A percentile compares a stretch with the other conserved stretches of the same genome.
Conservation (phyloP, 148 eudicot species). For the Amaranthus cruentus region DNA sequence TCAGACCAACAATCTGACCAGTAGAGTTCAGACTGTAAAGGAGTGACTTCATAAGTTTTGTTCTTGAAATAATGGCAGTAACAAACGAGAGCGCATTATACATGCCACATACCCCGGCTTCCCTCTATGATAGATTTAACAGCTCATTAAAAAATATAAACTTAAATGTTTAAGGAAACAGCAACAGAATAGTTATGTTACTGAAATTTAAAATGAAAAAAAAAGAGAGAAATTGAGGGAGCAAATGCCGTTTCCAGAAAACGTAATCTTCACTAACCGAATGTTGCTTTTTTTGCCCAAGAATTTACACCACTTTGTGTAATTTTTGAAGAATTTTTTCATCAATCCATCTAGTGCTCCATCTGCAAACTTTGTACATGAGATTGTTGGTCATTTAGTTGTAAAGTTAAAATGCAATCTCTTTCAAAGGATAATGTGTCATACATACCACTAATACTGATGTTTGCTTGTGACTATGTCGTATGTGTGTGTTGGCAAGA, state of each 20-base stretch:
- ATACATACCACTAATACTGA: constrained; percentile 53
- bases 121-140: no score
- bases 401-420: background rate
- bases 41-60: background rate
- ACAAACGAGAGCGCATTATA: no score
- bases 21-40: background rate
- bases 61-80: background rate
- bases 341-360: constrained; percentile 70
- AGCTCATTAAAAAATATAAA: no score
- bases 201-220: background rate
- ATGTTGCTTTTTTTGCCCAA: constrained; percentile 75
- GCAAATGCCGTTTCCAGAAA: background rate
- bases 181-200: no score
- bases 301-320: constrained; percentile 95
- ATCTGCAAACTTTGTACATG: constrained; percentile 55
- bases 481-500: constrained; percentile 78
- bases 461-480: constrained; percentile 49
- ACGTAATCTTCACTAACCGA: constrained; percentile 39
- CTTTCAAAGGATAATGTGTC: background rate
- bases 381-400: constrained; percentile 3
- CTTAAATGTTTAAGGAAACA: no score
- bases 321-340: constrained; percentile 93
- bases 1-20: background rate
- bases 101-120: no score
- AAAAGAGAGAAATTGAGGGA: background rate